Conservation (phyloP, 2,329 filamentous ascomycete species). For the Penicillium sp. region DNA sequence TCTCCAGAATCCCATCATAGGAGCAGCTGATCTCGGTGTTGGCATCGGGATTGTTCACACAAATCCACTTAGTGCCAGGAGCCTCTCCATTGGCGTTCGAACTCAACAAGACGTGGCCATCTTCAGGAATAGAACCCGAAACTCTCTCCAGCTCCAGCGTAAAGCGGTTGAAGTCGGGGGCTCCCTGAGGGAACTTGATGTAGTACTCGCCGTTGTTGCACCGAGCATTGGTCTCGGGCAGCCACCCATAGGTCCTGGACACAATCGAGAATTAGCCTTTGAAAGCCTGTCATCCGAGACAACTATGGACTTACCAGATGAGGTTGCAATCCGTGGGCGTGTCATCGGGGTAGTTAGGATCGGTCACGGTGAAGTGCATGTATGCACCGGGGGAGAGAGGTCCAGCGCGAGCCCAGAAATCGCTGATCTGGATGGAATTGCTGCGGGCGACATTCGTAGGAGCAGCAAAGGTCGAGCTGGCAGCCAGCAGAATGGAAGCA, state of each 20-base stretch:
- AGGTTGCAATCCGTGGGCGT: constrained; percentile 26
- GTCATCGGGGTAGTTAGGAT: constrained; percentile 24
- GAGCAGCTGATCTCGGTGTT: constrained; percentile 12
- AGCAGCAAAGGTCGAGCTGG: constrained; percentile 14
- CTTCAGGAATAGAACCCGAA: constrained; percentile 18
- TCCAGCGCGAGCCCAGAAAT: constrained; percentile 10
- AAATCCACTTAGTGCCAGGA: constrained; percentile 20
- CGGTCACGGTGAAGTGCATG: constrained; percentile 23
- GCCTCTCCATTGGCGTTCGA: constrained; percentile 11
- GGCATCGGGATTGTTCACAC: constrained; percentile 10
- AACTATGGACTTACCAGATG: constrained; percentile 16
- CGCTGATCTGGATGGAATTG: constrained; percentile 13
- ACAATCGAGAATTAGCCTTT: not conserved
- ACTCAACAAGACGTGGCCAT: constrained; percentile 16
- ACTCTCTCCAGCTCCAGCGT: constrained; percentile 22
- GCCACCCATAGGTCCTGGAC: constrained; percentile 14
- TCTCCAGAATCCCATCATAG: constrained; percentile 16
- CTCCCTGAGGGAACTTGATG: constrained; percentile 22
- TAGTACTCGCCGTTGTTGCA: constrained; percentile 27
- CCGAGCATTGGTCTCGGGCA: constrained; percentile 17
- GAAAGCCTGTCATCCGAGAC: not conserved
- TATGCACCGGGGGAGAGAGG: constrained; percentile 1
- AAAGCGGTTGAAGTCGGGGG: constrained; percentile 18
- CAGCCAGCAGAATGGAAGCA: constrained; percentile 13
- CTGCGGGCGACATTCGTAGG: constrained; percentile 6